Conservation (phyloP, 2,329 filamentous ascomycete genomes). For the Macrophomina tecta region DNA sequence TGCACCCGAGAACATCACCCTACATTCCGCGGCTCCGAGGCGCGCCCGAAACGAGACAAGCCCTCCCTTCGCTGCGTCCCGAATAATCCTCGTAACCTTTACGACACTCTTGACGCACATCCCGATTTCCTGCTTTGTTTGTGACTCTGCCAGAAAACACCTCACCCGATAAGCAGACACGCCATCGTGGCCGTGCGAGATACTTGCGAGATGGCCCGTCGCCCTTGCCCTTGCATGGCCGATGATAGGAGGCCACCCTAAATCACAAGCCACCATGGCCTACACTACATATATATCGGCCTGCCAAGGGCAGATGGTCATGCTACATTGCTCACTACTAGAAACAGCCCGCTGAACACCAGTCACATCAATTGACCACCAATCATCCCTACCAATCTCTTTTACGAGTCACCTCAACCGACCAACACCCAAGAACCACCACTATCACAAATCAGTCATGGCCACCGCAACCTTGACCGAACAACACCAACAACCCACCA, state of each 20-base stretch:
- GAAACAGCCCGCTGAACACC: background rate
- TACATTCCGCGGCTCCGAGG: slow-evolving; percentile 11
- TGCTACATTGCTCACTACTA: background rate
- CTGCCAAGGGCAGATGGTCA: background rate
- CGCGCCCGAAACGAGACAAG: background rate
- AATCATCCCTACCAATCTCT: background rate
- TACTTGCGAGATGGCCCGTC: background rate
- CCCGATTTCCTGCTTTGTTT: slow-evolving; percentile 1
- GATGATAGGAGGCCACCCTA: slow-evolving; percentile 4
- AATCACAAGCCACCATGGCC: background rate
- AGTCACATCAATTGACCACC: slow-evolving; percentile 5
- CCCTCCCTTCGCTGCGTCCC: background rate
- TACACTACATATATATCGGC: slow-evolving; percentile 8
- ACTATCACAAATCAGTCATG: slow-evolving; percentile 38
- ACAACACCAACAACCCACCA: slow-evolving; percentile 30
- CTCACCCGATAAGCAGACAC: slow-evolving; percentile 23
- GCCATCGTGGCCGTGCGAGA: slow-evolving; percentile 14
- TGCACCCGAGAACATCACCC: slow-evolving; percentile 11
- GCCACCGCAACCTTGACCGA: slow-evolving; percentile 50
- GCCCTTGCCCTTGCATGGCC: background rate
- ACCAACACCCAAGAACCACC: slow-evolving; percentile 1
- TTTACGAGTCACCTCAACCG: background rate
- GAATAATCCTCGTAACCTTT: slow-evolving; percentile 9
- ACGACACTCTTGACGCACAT: slow-evolving; percentile 8
- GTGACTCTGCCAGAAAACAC: slow-evolving; percentile 12